Percentiles rank a stretch among this genome's conserved stretches.
These are phyloP conservation scores for Calonectria hawksworthii DNA, from an alignment of 2,329 filamentous ascomycete species.

Conservation along the genomic window DNA sequence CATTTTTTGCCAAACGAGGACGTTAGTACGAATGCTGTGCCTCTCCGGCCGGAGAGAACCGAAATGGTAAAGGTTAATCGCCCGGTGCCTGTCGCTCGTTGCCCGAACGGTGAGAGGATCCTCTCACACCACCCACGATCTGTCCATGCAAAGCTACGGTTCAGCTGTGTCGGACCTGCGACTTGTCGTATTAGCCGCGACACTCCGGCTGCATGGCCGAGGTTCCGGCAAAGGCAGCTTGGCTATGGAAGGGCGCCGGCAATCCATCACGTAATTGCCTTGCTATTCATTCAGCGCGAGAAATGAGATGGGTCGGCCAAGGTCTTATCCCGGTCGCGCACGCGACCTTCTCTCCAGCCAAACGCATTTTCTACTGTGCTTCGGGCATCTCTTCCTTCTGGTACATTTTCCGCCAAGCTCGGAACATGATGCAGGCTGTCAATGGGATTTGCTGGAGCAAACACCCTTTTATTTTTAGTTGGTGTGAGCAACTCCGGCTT, in stretches of 20 bases:
- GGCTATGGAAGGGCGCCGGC: not conserved
- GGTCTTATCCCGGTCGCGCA: not conserved
- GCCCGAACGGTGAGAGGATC: not conserved
- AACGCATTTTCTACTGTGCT: not conserved
- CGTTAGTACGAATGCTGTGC: not conserved
- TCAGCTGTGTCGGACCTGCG: not conserved
- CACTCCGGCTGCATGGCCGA: not conserved
- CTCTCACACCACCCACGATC: not conserved
- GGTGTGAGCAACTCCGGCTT: not conserved
- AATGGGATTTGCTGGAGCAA: not conserved
- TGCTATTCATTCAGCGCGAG: not conserved
- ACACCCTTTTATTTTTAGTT: not conserved
- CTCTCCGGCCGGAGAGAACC: not conserved
- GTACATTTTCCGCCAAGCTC: not conserved
- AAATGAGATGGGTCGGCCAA: not conserved
- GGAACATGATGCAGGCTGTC: no score
- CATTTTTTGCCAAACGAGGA: not conserved
- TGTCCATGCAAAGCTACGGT: not conserved
- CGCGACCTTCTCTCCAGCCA: not conserved
- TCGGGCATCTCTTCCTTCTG: not conserved
- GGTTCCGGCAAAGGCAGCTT: not conserved
- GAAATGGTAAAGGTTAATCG: conserved; percentile 1
- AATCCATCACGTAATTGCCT: not conserved
- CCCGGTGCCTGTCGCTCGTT: not conserved
- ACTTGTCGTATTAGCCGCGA: not conserved